Base-by-base conservation (phyloP, 2,329 filamentous ascomycete genomes). In the Cladorrhinum sp. region DNA sequence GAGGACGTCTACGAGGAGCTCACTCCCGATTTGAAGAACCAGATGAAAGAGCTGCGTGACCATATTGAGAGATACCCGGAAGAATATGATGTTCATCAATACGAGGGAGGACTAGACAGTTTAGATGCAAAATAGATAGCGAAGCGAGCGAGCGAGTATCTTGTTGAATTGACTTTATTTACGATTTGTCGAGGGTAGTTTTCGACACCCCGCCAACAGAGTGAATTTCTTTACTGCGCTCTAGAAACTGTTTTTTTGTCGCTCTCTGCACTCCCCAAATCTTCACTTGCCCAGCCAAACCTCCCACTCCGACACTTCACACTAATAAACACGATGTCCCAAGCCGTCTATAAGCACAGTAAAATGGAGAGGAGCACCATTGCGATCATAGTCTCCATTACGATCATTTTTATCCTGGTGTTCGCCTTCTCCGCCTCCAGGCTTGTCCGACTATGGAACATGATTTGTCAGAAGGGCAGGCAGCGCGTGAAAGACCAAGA, bases 1-100 rank as follows among this genome's bases (percentile, higher is more conserved):
- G 86, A 90, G 67, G 95, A 95, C 73, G 84, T 98, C 1, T 99
- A 97, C 74, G 92, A 95, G 73, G 85, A 92, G 50, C 68, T 97
- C 67, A 97, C 92, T 0, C 74, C 73, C 8, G 73, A 75, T 24
- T 63, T 75, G 62, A 83, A 80, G 72, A 81, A 77, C 48, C 95
- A 99, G 79, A 92, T 91, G 78, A 76, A 77, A 65, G 70, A 93
- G 76, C 78, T 98, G 69, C 90, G 80, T 71, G 82, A 85, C n/a
- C 82, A 96, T 55, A 72, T 99, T 55, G 86, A 93, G 67, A 87
- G 83, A 68, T 99, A 98, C 77, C 93, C 93, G 0, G 86, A 90
- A 36, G 95, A 99, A 79, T 99, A 99, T 75, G 92, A 98, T 74
- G 72, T 73, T 1, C 67, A 64, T 2, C 67, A 72, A 7, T 76